These are phyloP conservation scores for Ogataea trehalophila DNA, from an alignment of 805 yeast genomes.

Conservation along the genomic window DNA sequence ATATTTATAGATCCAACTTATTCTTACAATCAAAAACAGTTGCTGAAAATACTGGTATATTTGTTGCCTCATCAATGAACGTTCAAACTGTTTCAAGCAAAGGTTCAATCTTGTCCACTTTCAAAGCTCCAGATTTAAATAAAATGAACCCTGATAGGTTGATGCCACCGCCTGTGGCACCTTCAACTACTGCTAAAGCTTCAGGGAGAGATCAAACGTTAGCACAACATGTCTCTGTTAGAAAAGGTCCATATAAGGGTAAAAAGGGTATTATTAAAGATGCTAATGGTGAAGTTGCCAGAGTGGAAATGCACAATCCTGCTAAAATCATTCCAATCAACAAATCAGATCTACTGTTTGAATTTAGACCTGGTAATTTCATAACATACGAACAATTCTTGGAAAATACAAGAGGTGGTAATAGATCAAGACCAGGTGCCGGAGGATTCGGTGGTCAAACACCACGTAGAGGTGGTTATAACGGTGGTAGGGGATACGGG, in stretches of 20 bases:
- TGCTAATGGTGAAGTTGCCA: constrained; percentile 85
- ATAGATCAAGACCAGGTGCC: constrained; percentile 13
- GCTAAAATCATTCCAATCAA: constrained; percentile 82
- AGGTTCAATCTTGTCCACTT: constrained; percentile 56
- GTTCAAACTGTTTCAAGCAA: constrained; percentile 83
- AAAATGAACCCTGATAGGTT: constrained; percentile 80
- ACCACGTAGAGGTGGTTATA: not conserved
- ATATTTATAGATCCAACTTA: constrained; percentile 73
- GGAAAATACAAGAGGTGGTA: constrained; percentile 37
- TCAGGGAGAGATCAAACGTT: constrained; percentile 80
- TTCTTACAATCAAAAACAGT: constrained; percentile 79
- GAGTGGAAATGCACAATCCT: constrained; percentile 91
- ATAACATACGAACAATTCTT: constrained; percentile 77
- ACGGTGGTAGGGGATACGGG: too few relatives aligned
- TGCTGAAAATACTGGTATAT: constrained; percentile 85
- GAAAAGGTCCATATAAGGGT: constrained; percentile 93
- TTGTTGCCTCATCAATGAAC: constrained; percentile 70
- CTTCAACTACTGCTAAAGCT: constrained; percentile 44
- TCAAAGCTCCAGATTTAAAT: constrained; percentile 58
- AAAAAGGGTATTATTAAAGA: constrained; percentile 90
- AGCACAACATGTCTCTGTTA: constrained; percentile 79
- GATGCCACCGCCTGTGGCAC: constrained; percentile 56
- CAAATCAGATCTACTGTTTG: constrained; percentile 72
- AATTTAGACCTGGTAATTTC: constrained; percentile 59
- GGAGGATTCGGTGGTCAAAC: constrained; percentile 10